Base-by-base conservation (phyloP, 441 rosid species). In the Flueggea neowawraea region DNA sequence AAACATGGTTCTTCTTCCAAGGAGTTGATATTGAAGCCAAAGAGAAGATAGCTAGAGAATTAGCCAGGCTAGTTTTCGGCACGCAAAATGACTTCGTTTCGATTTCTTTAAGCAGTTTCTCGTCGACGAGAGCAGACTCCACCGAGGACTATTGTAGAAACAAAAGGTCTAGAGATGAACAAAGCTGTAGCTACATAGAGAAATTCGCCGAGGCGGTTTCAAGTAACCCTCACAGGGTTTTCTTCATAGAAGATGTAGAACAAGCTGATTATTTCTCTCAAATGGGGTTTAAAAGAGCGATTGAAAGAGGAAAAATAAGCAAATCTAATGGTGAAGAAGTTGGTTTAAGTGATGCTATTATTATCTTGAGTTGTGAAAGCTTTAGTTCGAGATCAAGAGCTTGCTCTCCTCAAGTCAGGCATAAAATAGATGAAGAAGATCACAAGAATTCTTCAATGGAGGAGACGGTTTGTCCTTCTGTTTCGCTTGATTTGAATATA, bases 351-450 rank as follows among this genome's bases (percentile, higher is more conserved):
- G 89, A 88, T 68, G 84, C 86, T 12, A 82, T 88, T 54, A 66
- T 85, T 66, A 78, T 88, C 75, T 74, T 88, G 73, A 81, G 85
- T 56, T 79, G 85, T 45, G 78, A 83, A 73, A 84, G 85, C 67
- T 83, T 81, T 48, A 82, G 81, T 39, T 84, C 94, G 33, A 84
- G 85, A 70, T 88, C 95, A 39, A 80, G 90, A 70, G 91, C 79
- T 45, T 79, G 81, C 52, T 84, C 36, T 11, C 73, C 60, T 54
- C 44, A 61, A 55, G 16, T 62, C 36, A 65, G 54, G 48, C 50
- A 69, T 60, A 65, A 64, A 72, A 47, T 68, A 14, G 61, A 64
- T 54, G 68, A 74, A 16, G 54, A 33, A 17, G 41, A 54, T 9
- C 58, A 56, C 15, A 14, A 17, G 7, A 73, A 33, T 55, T 61